These are phyloP conservation scores for Colletotrichum sublineola DNA, from an alignment of 2,329 filamentous ascomycete species.

Conservation along the genomic window DNA sequence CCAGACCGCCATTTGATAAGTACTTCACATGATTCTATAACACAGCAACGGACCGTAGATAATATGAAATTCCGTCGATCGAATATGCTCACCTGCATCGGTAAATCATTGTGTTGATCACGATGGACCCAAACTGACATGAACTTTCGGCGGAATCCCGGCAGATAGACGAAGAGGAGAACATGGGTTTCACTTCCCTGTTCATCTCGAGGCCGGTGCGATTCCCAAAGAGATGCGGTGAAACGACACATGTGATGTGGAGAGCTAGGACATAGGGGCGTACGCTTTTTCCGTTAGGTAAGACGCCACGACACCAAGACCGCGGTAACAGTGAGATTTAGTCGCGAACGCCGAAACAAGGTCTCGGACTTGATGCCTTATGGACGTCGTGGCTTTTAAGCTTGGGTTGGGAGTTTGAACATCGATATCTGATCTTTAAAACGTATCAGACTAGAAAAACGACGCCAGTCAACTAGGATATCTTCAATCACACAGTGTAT, in stretches of 20 bases:
- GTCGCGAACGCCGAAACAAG: constrained; percentile 16
- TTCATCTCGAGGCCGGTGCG: constrained; percentile 23
- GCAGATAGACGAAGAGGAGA: background rate
- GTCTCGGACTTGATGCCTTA: constrained; percentile 26
- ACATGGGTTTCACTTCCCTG: background rate
- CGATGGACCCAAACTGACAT: background rate
- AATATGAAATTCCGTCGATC: background rate
- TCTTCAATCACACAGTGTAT: too few species aligned
- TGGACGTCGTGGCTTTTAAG: background rate
- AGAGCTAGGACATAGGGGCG: background rate
- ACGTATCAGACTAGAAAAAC: background rate
- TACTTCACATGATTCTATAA: constrained; percentile 4
- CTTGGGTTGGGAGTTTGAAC: background rate
- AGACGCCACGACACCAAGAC: background rate
- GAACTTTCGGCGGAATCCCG: background rate
- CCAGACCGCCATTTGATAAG: constrained; percentile 23
- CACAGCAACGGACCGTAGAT: background rate
- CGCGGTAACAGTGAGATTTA: too few species aligned
- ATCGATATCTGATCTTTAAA: background rate
- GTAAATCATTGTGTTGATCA: background rate
- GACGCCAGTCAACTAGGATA: too few species aligned
- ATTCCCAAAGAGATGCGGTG: background rate
- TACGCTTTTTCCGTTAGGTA: constrained; percentile 8
- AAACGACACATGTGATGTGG: constrained; percentile 20
- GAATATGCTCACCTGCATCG: constrained; percentile 23